Evolutionary conservation across 805 yeast genomes (phyloP).

Genomic region (Starmerella sp.): DNA sequence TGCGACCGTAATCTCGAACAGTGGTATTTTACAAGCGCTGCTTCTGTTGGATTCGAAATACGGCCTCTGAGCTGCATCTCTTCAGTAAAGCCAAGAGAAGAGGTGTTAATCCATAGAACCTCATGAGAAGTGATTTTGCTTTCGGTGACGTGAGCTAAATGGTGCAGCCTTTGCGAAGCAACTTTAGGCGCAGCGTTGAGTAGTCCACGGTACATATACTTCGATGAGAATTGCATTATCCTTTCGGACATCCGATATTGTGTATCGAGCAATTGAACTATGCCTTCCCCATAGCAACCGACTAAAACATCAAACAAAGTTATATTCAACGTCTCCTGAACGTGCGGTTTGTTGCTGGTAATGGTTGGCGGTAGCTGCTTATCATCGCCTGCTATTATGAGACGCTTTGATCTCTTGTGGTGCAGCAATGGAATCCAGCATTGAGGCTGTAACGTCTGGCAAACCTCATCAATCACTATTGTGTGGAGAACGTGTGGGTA

Average conservation of each 20-base stretch:
- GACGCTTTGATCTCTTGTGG: background rate
- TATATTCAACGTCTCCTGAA: background rate
- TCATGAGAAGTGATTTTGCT: background rate
- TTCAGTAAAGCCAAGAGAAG: background rate
- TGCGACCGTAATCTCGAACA: background rate
- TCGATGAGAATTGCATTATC: background rate
- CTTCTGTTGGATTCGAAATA: background rate
- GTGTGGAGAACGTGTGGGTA: background rate
- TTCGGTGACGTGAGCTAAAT: background rate
- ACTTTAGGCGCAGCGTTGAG: background rate
- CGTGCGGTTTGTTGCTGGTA: background rate
- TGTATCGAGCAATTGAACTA: background rate
- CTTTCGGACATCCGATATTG: background rate
- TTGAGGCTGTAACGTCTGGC: background rate
- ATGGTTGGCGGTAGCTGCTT: background rate
- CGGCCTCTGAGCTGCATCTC: background rate
- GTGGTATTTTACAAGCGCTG: background rate
- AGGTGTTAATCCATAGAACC: background rate
- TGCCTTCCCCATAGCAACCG: background rate
- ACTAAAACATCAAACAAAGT: background rate
- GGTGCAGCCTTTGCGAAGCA: background rate
- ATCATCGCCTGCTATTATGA: background rate
- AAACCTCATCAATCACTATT: background rate
- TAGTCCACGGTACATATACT: background rate
- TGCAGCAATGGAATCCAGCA: background rate